These are phyloP conservation scores for Exobasidium cylindrosporum DNA, from an alignment of 1,284 basidiomycete species.

Conservation along the genomic window DNA sequence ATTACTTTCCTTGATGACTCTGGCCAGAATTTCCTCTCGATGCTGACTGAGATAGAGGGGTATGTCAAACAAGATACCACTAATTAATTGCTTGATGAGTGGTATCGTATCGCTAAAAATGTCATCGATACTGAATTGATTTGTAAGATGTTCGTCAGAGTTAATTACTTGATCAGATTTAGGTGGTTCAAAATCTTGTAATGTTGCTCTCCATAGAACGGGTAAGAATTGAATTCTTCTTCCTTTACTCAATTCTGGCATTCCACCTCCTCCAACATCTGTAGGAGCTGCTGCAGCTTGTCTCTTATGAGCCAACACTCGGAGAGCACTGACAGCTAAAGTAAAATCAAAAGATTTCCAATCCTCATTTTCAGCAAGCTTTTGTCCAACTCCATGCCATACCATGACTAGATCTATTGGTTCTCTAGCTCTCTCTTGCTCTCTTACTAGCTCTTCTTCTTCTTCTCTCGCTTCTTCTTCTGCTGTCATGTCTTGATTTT, in stretches of 20 bases:
- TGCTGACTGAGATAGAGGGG: slow-evolving; percentile 58
- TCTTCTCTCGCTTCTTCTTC: slow-evolving; percentile 15
- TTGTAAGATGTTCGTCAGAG: slow-evolving; percentile 31
- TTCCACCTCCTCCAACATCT: slow-evolving; percentile 35
- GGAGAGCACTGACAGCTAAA: slow-evolving; percentile 38
- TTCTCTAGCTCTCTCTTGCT: slow-evolving; percentile 21
- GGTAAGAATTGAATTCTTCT: slow-evolving; percentile 61
- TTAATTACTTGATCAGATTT: slow-evolving; percentile 56
- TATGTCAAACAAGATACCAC: slow-evolving; percentile 59
- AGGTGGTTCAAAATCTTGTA: slow-evolving; percentile 55
- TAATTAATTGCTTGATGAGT: slow-evolving; percentile 21
- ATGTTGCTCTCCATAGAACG: slow-evolving; percentile 61
- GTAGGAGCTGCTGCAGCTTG: slow-evolving; percentile 29
- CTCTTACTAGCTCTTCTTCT: slow-evolving; percentile 15
- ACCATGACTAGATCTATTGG: slow-evolving; percentile 23
- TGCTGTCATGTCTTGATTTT: neutral
- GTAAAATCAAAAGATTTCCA: slow-evolving; percentile 46
- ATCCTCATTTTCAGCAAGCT: slow-evolving; percentile 33
- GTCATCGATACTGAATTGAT: slow-evolving; percentile 57
- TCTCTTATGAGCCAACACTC: slow-evolving; percentile 31
- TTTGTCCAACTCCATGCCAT: slow-evolving; percentile 50
- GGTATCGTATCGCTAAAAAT: slow-evolving; percentile 47
- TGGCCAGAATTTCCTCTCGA: slow-evolving; percentile 60
- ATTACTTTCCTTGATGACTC: slow-evolving; percentile 52
- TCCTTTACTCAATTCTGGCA: slow-evolving; percentile 29